These are phyloP conservation scores for Fusarium graminum DNA, from an alignment of 2,329 filamentous ascomycete genomes.

Conservation along the genomic window DNA sequence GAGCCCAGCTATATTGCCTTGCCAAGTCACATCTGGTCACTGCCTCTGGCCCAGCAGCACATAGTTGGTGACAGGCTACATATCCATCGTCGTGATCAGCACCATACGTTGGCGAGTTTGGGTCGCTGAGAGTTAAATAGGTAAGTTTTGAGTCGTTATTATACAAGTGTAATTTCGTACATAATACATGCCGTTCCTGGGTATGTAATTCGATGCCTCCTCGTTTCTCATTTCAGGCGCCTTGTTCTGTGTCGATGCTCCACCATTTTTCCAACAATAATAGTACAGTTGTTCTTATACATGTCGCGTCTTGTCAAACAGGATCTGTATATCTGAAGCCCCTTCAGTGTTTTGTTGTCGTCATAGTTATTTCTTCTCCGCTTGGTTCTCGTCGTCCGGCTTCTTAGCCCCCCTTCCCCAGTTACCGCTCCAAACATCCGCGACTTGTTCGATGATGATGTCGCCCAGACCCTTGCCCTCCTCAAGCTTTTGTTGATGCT, in stretches of 20 bases:
- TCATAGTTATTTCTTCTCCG: conserved; percentile 43
- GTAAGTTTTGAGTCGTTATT: conserved; percentile 4
- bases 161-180: conserved; percentile 32
- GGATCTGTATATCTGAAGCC: neutral
- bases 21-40: neutral
- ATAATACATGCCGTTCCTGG: conserved; percentile 14
- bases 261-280: conserved; percentile 16
- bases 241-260: neutral
- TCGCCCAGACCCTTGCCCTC: conserved; percentile 69
- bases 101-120: neutral
- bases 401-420: conserved; percentile 51
- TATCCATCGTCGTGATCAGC: neutral
- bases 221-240: conserved; percentile 11
- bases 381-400: conserved; percentile 44
- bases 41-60: neutral
- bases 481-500: conserved; percentile 66
- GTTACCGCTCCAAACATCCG: conserved; percentile 64
- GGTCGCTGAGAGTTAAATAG: neutral
- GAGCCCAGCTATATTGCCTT: neutral
- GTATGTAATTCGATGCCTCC: conserved; percentile 12
- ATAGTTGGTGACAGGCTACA: neutral
- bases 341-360: neutral
- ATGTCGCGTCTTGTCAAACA: conserved; percentile 6
- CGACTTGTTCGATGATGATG: conserved; percentile 68
- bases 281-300: conserved; percentile 39